These are phyloP conservation scores for Dioszegia aurantiaca DNA, from an alignment of 768 basidiomycete species.

Conservation along the genomic window DNA sequence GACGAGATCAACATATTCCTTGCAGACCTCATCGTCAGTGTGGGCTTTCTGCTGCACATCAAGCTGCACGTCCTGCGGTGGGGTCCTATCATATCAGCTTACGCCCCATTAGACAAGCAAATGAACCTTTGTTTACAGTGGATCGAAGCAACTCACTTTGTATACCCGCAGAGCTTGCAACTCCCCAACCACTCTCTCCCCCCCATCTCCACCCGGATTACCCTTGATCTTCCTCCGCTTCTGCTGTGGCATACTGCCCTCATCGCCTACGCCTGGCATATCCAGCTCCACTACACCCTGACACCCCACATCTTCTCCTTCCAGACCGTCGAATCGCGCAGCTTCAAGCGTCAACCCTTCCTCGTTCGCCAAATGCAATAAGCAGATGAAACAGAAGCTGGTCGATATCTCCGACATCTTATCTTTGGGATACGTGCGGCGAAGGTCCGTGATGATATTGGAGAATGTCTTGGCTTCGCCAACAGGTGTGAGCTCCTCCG, in stretches of 20 bases:
- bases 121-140: no score
- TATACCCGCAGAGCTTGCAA: constrained; percentile 49
- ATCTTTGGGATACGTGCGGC: constrained; percentile 77
- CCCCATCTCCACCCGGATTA: constrained; percentile 25
- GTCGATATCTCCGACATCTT: constrained; percentile 99
- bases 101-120: not conserved
- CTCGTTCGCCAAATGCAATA: constrained; percentile 94
- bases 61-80: constrained; percentile 38
- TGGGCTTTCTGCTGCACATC: constrained; percentile 1
- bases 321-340: constrained; percentile 46
- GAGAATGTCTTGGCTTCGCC: constrained; percentile 49
- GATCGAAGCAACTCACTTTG: constrained; percentile 50
- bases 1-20: no score
- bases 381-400: constrained; percentile 97
- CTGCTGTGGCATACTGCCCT: not conserved
- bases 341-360: constrained; percentile 77
- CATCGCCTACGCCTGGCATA: constrained; percentile 2
- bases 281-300: constrained; percentile 28
- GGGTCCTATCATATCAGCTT: constrained; percentile 25
- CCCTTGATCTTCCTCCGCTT: constrained; percentile 14
- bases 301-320: constrained; percentile 44
- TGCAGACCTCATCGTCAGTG: no score
- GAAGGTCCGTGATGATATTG: constrained; percentile 74
- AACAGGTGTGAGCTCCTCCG: constrained; percentile 22
- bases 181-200: constrained; percentile 46